Conservation (phyloP, 148 eudicot species). For the Fallopia convolvulus region DNA sequence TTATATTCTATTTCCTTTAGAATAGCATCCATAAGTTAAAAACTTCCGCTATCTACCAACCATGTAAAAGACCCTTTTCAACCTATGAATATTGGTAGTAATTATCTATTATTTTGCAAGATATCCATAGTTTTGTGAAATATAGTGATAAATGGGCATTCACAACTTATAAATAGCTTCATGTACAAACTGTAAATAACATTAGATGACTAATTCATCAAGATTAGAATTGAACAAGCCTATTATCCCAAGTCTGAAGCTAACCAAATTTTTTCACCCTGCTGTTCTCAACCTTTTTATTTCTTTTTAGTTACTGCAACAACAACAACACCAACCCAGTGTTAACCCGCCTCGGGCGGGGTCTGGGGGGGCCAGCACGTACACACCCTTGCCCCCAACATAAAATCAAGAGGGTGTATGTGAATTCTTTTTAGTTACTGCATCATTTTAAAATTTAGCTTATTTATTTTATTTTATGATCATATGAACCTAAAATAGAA, state of each 20-base stretch:
- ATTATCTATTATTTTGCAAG: neutral
- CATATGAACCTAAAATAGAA: neutral
- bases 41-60: neutral
- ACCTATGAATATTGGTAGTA: neutral
- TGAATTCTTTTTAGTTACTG: neutral
- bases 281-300: neutral
- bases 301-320: neutral
- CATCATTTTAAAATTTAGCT: neutral
- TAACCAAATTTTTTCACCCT: neutral
- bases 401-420: too few species aligned
- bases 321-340: too few species aligned
- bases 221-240: neutral
- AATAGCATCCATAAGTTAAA: neutral
- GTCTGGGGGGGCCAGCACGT: too few species aligned
- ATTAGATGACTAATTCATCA: neutral
- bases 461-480: neutral
- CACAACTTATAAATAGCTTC: neutral
- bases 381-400: too few species aligned
- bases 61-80: neutral
- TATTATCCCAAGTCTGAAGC: neutral
- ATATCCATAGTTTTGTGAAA: neutral
- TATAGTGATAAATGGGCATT: neutral
- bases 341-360: too few species aligned
- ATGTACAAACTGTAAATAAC: neutral
- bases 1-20: neutral